phyloP scores from a whole-genome alignment of 257 asterid species.

The Solanum corneliomulleri region DNA sequence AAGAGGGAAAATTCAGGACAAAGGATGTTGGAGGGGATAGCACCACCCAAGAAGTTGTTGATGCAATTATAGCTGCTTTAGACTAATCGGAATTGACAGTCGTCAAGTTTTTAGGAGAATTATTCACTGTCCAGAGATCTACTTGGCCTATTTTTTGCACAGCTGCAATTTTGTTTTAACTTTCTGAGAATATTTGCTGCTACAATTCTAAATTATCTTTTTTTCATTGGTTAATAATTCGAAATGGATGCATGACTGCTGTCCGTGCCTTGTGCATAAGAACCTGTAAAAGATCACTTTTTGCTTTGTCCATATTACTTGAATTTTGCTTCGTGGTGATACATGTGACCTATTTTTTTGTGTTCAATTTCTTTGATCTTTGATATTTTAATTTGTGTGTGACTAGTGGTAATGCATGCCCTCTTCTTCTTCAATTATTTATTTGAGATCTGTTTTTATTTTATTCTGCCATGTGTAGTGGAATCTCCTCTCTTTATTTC shows the following conservation, averaged over 20 bases:
- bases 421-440: not conserved
- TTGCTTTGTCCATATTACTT: not conserved
- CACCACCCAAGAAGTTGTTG: slow-evolving; percentile 84
- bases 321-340: not conserved
- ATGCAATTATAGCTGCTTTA: slow-evolving; percentile 57
- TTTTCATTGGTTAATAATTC: not conserved
- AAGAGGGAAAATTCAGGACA: slow-evolving; percentile 62
- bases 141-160: not conserved
- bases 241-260: not conserved
- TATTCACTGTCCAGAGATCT: not conserved
- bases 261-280: not conserved
- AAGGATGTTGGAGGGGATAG: slow-evolving; percentile 88
- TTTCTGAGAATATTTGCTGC: not conserved
- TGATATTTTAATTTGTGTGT: not conserved
- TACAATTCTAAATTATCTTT: not conserved
- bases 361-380: not conserved
- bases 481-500: not conserved
- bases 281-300: not conserved
- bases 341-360: not conserved
- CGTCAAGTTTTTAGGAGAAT: not conserved
- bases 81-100: not conserved
- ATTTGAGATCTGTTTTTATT: not conserved
- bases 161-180: not conserved
- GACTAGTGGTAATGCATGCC: not conserved
- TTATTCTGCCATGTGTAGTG: not conserved